Base-by-base conservation (phyloP, 768 basidiomycete species). In the Suillus americanus region DNA sequence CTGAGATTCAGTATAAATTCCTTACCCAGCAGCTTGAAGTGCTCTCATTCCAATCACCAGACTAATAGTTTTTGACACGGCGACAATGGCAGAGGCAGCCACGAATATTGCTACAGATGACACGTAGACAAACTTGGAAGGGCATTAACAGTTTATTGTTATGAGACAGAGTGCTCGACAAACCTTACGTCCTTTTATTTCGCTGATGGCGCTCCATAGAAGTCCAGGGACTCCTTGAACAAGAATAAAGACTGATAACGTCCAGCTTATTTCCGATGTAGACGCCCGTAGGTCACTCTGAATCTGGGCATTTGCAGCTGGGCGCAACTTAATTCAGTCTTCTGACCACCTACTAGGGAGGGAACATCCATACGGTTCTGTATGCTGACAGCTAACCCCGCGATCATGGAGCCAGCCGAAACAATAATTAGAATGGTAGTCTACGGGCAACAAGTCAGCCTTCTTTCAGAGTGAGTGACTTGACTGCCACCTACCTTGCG, bases 111-210 rank as follows among this genome's bases (percentile, higher is more conserved):
- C 73, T 51, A 87, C 75, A 4, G 87, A 87, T 16, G 78, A 65
- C 0, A 88, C 65, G 71, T 89, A 89, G 4, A 89, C 86, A 28
- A 83, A 64, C 87, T 87, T 63, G 16, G 60, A 61, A 57, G 5
- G 38, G 35, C 23, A n/a, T 59, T n/a, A 59, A 18, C 30, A 59
- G n/a, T 25, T 33, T 7, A 14, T 13, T 18, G 28, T 10, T 3
- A 25, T 40, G 3, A 62, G 37, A 62, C 23, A 48, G 20, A 40
- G 56, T 28, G n/a, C n/a, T 30, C 14, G 9, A 20, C 78, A 30
- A 64, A 85, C 86, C 79, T 85, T 91, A 43, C 90, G 78, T 5
- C 91, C 91, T 67, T 85, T 86, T n/a, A 91, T 82, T 73, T 92
- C 90, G 63, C 86, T 88, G 28, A 91, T 75, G 0, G 86, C 81